phyloP scores from a whole-genome alignment of 495 filamentous ascomycete species.

The Tirmania nivea region DNA sequence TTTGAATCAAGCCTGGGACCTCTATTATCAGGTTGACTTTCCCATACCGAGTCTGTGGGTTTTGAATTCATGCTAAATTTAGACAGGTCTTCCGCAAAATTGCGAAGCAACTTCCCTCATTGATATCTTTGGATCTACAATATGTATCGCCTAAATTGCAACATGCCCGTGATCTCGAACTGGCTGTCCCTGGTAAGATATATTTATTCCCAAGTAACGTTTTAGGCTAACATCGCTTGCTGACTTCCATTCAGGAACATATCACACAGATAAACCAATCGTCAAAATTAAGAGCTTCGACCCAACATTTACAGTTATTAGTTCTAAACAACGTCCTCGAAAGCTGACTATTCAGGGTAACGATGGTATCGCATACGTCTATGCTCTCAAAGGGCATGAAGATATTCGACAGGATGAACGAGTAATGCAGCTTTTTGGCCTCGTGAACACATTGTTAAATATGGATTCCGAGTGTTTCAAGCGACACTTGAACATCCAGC shows the following conservation, averaged over 20 bases:
- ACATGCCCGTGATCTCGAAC: slow-evolving; percentile 55
- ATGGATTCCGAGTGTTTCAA: slow-evolving; percentile 93
- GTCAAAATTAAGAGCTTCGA: slow-evolving; percentile 79
- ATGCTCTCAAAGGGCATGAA: slow-evolving; percentile 86
- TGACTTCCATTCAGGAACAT: slow-evolving; percentile 37
- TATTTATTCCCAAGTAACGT: slow-evolving; percentile 1
- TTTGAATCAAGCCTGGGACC: slow-evolving; percentile 92
- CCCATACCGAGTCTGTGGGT: too few species aligned
- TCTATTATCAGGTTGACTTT: slow-evolving; percentile 56
- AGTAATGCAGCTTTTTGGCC: slow-evolving; percentile 96
- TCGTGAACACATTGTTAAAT: slow-evolving; percentile 80
- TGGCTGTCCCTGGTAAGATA: slow-evolving; percentile 45
- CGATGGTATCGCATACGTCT: slow-evolving; percentile 68
- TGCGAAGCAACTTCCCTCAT: slow-evolving; percentile 71
- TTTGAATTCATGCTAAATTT: too few species aligned
- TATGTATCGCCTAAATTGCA: slow-evolving; percentile 90
- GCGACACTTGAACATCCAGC: slow-evolving; percentile 82
- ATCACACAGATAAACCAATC: slow-evolving; percentile 65
- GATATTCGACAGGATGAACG: slow-evolving; percentile 97
- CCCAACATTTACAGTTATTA: slow-evolving; percentile 70
- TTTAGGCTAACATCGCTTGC: too few species aligned
- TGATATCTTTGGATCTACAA: slow-evolving; percentile 79
- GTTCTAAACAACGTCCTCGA: slow-evolving; percentile 85
- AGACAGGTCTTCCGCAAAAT: slow-evolving; percentile 70
- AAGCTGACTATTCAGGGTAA: slow-evolving; percentile 74